Base-by-base conservation (phyloP, 768 basidiomycete genomes). In the Kwoniella dejecticola region DNA sequence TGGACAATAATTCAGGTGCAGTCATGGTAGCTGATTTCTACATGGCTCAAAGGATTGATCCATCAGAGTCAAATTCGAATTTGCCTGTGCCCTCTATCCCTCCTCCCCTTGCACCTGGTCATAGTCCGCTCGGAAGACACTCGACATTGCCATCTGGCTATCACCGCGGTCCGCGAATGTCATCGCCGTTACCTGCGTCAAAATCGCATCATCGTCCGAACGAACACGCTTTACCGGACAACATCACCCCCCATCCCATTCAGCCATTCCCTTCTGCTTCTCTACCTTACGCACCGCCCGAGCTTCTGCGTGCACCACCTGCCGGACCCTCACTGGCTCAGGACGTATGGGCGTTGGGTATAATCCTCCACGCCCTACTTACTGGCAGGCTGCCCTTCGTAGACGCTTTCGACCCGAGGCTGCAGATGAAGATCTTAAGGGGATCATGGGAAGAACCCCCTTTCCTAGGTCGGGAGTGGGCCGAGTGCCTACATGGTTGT, bases 271-370 rank as follows among this genome's bases (percentile, higher is more conserved):
- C 88, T 40, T 87, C 88, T 0, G 94, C 92, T 6, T 95, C 92
- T 1, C 80, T 97, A 2, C 92, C 91, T 0, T 97, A 97, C 71
- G 89, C 91, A 1, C 84, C 93, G 0, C 93, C 93, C 4, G 93
- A 97, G 75, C 83, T 96, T 2, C 83, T 96, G 2, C 82, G 86
- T 3, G 86, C 89, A 0, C 73, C 77, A 4, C 75, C 77, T 8
- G 53, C 63, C 8, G 62, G 58, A 11, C 72, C 77, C 15, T 79
- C 78, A 2, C 88, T 92, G 1, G 86, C 89, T 0, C 90, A 93
- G 73, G 96, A 99, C 66, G 87, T 98, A 27, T 99, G 96, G 96
- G 93, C 96, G 0, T 81, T 97, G 2, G 96, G 96, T 0, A 87
- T 93, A 56, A 83, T 96, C 64, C 85, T 99, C 1, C 90, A 92